These are phyloP conservation scores for Linum trigynum DNA, from an alignment of 345 rosid genomes.

Conservation along the genomic window DNA sequence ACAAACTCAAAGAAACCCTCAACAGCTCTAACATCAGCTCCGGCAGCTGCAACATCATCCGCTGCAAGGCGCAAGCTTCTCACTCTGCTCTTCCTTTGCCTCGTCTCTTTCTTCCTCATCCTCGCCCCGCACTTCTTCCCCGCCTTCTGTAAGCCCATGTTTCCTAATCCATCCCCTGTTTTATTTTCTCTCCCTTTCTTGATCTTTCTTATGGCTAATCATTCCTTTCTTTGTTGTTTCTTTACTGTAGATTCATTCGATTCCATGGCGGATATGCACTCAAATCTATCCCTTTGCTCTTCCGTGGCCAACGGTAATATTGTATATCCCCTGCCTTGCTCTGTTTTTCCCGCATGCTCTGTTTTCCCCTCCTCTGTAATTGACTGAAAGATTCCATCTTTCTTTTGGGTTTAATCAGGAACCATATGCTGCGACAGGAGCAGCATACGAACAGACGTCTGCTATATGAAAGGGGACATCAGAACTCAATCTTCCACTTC, in stretches of 20 bases:
- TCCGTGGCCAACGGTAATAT: conserved; percentile 50
- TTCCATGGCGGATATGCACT: conserved; percentile 21
- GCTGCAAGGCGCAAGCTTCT: conserved; percentile 47
- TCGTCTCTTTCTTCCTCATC: conserved; percentile 53
- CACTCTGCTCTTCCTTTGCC: conserved; percentile 44
- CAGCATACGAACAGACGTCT: conserved; percentile 50
- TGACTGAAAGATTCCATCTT: background rate
- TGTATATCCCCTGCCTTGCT: background rate
- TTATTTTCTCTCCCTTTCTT: background rate
- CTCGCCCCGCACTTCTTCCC: conserved; percentile 44
- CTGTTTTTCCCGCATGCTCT: background rate
- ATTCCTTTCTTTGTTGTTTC: background rate
- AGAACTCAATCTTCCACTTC: conserved; percentile 28
- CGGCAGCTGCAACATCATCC: no score
- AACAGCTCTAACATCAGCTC: no score
- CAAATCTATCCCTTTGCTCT: conserved; percentile 36
- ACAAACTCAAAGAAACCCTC: no score
- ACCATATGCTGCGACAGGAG: conserved; percentile 70
- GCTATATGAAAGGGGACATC: conserved; percentile 71
- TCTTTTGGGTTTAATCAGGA: conserved; percentile 37
- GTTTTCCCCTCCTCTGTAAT: background rate
- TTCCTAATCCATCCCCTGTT: background rate
- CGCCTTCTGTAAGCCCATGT: conserved; percentile 37
- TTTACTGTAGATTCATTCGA: conserved; percentile 47
- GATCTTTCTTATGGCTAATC: background rate